A percentile compares a stretch with the other conserved stretches of the same genome.
phyloP scores from a whole-genome alignment of 495 filamentous ascomycete species.

The Penicillium dipodomyicola region DNA sequence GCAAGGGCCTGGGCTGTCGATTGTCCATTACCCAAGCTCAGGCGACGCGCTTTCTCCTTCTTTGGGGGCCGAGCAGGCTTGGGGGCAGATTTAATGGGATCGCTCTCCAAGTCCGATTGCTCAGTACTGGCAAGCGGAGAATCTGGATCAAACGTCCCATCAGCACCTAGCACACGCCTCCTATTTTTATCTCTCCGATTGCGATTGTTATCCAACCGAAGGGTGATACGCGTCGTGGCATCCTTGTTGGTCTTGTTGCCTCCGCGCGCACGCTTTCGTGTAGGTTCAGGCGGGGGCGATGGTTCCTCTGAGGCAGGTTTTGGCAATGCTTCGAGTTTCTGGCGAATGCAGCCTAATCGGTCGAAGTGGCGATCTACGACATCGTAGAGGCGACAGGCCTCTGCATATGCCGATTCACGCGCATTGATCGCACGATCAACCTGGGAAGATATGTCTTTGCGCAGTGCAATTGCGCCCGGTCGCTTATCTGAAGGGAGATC shows the following conservation, averaged over 20 bases:
- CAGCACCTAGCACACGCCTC: constrained; percentile 40
- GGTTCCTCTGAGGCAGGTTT: constrained; percentile 69
- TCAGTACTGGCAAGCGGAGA: constrained; percentile 49
- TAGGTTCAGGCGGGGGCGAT: constrained; percentile 51
- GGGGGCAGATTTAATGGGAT: constrained; percentile 11
- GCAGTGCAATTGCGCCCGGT: constrained; percentile 57
- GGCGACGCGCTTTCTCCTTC: constrained; percentile 50
- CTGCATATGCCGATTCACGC: constrained; percentile 74
- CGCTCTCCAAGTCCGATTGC: constrained; percentile 43
- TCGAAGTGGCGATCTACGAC: constrained; percentile 74
- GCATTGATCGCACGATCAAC: constrained; percentile 72
- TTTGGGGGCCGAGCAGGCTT: constrained; percentile 24
- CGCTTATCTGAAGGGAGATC: constrained; percentile 52
- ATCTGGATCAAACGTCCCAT: constrained; percentile 41
- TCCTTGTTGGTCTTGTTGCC: constrained; percentile 40
- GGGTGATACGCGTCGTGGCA: constrained; percentile 56
- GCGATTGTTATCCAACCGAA: constrained; percentile 56
- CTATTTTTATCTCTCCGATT: constrained; percentile 30
- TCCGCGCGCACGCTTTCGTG: constrained; percentile 52
- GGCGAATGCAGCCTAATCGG: constrained; percentile 70
- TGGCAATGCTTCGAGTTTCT: constrained; percentile 76
- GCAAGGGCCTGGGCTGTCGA: constrained; percentile 83
- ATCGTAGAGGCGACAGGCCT: constrained; percentile 77
- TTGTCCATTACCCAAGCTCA: constrained; percentile 49
- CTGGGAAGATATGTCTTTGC: constrained; percentile 70